These are phyloP conservation scores for Paecilomyces sp. DNA, from an alignment of 2,329 filamentous ascomycete genomes.

Conservation along the genomic window DNA sequence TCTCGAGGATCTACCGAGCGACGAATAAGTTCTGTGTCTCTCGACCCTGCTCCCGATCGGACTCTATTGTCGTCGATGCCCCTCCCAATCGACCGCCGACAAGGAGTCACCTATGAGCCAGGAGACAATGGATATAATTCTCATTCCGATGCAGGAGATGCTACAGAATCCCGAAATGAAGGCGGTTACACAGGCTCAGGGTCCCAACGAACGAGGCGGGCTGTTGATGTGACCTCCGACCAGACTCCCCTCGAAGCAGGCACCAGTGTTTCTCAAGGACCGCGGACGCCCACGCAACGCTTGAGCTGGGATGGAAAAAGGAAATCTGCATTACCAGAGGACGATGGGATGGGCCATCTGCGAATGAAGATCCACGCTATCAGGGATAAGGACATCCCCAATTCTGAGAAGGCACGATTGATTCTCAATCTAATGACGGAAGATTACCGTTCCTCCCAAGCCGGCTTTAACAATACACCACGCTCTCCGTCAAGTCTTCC, in stretches of 20 bases:
- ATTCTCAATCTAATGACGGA: conserved; percentile 67
- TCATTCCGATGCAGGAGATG: neutral
- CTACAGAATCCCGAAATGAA: neutral
- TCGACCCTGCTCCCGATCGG: neutral
- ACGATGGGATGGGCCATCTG: conserved; percentile 68
- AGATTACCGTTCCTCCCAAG: conserved; percentile 50
- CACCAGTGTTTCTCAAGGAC: neutral
- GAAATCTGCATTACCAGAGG: conserved; percentile 52
- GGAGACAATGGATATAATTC: neutral
- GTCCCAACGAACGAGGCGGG: neutral
- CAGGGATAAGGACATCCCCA: conserved; percentile 53
- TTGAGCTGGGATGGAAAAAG: conserved; percentile 10
- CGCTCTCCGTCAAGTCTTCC: conserved; percentile 18
- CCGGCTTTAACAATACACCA: conserved; percentile 14
- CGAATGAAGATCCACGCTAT: conserved; percentile 63
- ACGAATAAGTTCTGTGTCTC: neutral
- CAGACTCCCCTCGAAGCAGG: neutral
- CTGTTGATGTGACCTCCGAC: neutral
- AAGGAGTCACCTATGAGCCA: neutral
- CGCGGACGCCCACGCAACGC: neutral
- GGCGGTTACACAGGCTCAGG: neutral
- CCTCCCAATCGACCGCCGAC: conserved; percentile 7
- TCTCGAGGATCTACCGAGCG: neutral
- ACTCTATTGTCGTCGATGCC: conserved; percentile 8
- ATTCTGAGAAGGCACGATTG: conserved; percentile 60